Conservation (phyloP, 495 filamentous ascomycete genomes). For the Neurospora sp. region DNA sequence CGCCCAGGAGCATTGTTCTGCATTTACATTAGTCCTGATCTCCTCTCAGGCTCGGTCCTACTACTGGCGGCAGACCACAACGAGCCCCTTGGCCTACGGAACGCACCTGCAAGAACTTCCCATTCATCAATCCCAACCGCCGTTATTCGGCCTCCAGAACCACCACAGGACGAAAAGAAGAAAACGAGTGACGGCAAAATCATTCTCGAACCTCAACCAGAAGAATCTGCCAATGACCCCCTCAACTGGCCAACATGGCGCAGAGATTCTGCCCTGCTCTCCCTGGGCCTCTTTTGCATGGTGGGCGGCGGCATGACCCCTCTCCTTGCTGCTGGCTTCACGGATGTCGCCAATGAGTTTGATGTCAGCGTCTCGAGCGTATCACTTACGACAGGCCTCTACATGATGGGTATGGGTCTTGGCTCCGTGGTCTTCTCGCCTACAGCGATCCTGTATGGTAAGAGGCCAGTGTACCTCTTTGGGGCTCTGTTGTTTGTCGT, state of each 20-base stretch:
- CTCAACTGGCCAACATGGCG: conserved; percentile 86
- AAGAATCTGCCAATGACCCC: conserved; percentile 83
- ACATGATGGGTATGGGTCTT: conserved; percentile 88
- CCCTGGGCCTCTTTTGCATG: conserved; percentile 83
- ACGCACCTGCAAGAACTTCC: conserved; percentile 64
- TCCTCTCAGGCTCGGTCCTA: conserved; percentile 62
- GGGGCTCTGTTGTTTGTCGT: conserved; percentile 65
- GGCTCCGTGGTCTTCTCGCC: conserved; percentile 78
- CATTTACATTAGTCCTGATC: background rate
- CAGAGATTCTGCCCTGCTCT: conserved; percentile 70
- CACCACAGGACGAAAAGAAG: conserved; percentile 48
- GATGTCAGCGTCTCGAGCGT: conserved; percentile 61
- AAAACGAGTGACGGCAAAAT: conserved; percentile 73
- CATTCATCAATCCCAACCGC: conserved; percentile 61
- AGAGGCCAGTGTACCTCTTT: conserved; percentile 82
- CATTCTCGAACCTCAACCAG: conserved; percentile 85
- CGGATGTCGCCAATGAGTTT: conserved; percentile 61
- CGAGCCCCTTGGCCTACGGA: conserved; percentile 69
- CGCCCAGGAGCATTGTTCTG: background rate
- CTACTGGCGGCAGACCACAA: conserved; percentile 67
- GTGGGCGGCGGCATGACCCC: conserved; percentile 91
- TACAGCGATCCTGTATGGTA: conserved; percentile 84
- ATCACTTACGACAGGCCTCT: conserved; percentile 83
- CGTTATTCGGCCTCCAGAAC: conserved; percentile 27
- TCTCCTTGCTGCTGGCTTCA: conserved; percentile 83